These are phyloP conservation scores for Akanthomyces lecanii DNA, from an alignment of 2,329 filamentous ascomycete genomes.

Conservation along the genomic window DNA sequence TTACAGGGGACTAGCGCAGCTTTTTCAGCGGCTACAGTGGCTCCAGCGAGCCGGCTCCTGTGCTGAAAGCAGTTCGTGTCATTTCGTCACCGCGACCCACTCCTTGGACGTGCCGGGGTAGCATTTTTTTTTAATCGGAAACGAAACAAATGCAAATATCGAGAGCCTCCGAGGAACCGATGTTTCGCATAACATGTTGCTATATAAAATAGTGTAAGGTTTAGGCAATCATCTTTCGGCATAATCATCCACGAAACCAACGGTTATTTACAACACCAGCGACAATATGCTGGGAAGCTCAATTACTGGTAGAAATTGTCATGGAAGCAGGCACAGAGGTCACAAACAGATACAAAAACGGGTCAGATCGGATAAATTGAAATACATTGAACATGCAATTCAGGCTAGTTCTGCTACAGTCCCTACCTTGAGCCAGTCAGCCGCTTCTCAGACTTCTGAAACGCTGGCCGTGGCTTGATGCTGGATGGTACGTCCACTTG, in stretches of 20 bases:
- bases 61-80: background rate
- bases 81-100: background rate
- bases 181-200: too few relatives aligned
- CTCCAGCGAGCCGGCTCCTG: background rate
- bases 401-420: background rate
- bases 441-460: background rate
- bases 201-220: too few relatives aligned
- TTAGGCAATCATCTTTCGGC: too few relatives aligned
- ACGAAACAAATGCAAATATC: too few relatives aligned
- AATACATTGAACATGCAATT: background rate
- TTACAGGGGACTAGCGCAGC: background rate
- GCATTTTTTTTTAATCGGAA: background rate
- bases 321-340: too few relatives aligned
- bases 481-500: slow-evolving; percentile 6
- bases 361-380: too few relatives aligned
- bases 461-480: background rate
- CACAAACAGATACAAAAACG: too few relatives aligned
- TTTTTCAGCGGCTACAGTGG: background rate
- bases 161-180: too few relatives aligned
- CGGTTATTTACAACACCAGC: too few relatives aligned
- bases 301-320: too few relatives aligned
- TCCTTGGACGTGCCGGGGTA: background rate
- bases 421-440: background rate
- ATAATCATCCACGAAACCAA: too few relatives aligned
- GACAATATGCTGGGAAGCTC: too few relatives aligned